These are phyloP conservation scores for Neckera pumila DNA, from an alignment of 225 moss, liverwort and hornwort genomes.

Conservation along the genomic window DNA sequence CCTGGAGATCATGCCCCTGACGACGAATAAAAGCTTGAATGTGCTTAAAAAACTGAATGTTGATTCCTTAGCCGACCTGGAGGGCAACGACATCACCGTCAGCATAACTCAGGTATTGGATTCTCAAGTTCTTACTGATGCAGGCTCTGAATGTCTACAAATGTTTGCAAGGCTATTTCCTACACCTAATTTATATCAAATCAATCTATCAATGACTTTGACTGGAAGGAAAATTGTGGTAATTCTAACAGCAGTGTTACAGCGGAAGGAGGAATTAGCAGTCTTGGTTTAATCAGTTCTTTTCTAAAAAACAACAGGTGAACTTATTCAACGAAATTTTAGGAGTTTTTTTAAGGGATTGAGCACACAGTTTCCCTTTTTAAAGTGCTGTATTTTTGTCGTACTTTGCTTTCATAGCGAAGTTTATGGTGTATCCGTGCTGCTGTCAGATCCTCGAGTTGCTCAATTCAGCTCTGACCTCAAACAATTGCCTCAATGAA, in stretches of 20 bases:
- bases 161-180: too few relatives aligned
- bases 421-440: neutral
- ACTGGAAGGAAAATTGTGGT: neutral
- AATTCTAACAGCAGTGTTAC: too few relatives aligned
- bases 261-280: neutral
- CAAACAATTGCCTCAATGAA: neutral
- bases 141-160: neutral
- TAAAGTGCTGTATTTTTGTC: neutral
- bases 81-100: neutral
- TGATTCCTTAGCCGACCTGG: neutral
- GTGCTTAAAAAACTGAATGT: neutral
- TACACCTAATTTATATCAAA: neutral
- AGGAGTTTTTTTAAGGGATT: neutral
- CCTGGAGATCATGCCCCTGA: neutral
- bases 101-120: neutral
- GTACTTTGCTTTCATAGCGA: neutral
- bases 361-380: neutral
- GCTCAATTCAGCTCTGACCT: neutral
- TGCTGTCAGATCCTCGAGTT: neutral
- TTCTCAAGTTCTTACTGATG: too few relatives aligned
- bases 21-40: neutral
- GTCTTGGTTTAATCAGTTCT: neutral
- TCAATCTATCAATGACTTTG: neutral
- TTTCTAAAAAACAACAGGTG: too few relatives aligned
- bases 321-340: neutral